Base-by-base conservation (phyloP, 805 yeast species). In the Saccharomycopsis synnaedendra region DNA sequence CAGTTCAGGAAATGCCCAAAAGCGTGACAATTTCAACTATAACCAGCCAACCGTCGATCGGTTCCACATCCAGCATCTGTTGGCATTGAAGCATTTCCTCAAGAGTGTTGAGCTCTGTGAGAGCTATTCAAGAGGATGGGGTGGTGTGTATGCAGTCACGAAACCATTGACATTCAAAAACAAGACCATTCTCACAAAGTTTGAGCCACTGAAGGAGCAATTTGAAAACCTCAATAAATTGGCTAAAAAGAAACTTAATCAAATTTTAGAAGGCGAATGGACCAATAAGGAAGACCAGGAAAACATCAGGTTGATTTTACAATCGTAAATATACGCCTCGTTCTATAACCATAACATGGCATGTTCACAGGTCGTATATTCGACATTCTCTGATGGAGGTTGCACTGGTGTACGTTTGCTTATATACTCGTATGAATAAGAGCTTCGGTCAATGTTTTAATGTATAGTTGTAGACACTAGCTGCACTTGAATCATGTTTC, bases 41-140 rank as follows among this genome's bases (percentile, higher is more conserved):
- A 30, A 45, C 45, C 5, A 47, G 55, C 11, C 44, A 5, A 41
- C 47, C 5, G 32, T 48, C 6, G 53, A 54, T 4, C 40, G 40
- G 39, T 50, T 48, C 38, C 44, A 53, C 50, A 46, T 50, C 41
- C 44, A 44, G 7, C 39, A 42, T 40, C 39, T 33, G 9, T 47
- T 51, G 8, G 48, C 66, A 43, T 63, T 64, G 9, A 68, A 79
- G 55, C 72, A 77, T 57, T 83, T 75, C 54, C 64, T 82, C 46
- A 74, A 94, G 54, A 65, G 88, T 5, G 79, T 87, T 4, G 97
- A 93, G 62, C 67, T 89, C 37, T 80, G 86, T 57, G 83, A 82
- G 41, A 67, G 69, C 33, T 83, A 76, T 60, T 63, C 75, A 27
- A 72, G 86, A 54, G 83, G 86, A 10, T 89, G 95, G 95, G 61